Evolutionary conservation across 768 basidiomycete genomes (phyloP), one percentile per base, ranked within the genome.

Genomic region (Lentinula boryana): DNA sequence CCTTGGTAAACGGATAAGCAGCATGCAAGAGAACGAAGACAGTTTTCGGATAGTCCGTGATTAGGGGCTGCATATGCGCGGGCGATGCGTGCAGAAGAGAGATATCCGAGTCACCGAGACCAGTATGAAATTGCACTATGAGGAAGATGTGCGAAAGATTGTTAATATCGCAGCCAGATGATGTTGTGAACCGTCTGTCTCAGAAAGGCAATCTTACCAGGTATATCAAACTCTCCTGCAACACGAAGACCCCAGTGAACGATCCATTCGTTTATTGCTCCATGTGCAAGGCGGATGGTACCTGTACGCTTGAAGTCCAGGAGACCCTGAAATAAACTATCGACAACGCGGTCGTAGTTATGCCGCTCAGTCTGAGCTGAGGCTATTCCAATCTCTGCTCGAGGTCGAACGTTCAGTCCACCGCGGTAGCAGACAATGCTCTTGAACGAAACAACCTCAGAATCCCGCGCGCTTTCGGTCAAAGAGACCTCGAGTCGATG

Each of bases 41-140:
- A 2, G 87, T 80, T 5, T 80, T 60, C 0, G 88, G 84, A 63
- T 79, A 86, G 7, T 80, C 81, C 63, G 82, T 81, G 68, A 92
- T 88, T 62, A 89, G 69, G 3, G 84, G 76, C 67, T 92, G 89
- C 67, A 93, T 72, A 54, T 83, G 79, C 8, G 88, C 76, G 1
- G 91, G 89, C 3, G 85, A 86, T 1, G 87, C 78, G 6, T 75
- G 77, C 18, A 74, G 65, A 36, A 91, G 73, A 27, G 72, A 78
- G 53, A 93, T 82, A 58, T 92, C 88, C 60, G 80, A 83, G 65
- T 93, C 90, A 5, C 91, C 91, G 1, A 92, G 77, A 35, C 91
- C 91, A 7, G 88, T 91, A 66, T 93, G 91, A 70, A 92, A 92
- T 75, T 93, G 90, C 21, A 93, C 91, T 92, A 56, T 15, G 41